These are phyloP conservation scores for Claviceps spartinae DNA, from an alignment of 2,329 filamentous ascomycete species.

Conservation along the genomic window DNA sequence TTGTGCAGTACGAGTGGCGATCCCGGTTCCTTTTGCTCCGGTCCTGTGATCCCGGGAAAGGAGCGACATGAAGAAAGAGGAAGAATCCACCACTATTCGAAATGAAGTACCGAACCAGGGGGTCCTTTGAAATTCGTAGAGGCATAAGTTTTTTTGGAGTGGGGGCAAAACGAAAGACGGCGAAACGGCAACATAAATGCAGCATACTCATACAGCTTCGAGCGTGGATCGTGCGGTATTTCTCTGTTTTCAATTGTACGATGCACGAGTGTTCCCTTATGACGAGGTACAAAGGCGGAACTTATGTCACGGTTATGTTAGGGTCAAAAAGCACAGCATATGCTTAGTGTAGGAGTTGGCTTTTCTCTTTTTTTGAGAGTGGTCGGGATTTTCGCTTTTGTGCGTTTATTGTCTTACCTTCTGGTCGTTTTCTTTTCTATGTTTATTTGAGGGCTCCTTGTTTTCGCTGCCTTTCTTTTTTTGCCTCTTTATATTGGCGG, in stretches of 20 bases:
- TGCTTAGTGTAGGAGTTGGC: slow-evolving; percentile 4
- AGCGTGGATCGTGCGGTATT: slow-evolving; percentile 17
- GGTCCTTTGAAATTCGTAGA: not conserved
- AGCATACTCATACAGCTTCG: not conserved
- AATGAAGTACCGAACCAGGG: not conserved
- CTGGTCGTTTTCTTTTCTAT: not conserved
- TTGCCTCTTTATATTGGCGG: not conserved
- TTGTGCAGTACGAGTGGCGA: not conserved
- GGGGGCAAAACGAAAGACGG: slow-evolving; percentile 12
- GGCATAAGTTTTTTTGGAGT: slow-evolving; percentile 12
- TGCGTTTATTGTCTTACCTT: not conserved
- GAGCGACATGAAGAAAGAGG: not conserved
- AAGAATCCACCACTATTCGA: not conserved
- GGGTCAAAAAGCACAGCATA: slow-evolving; percentile 5
- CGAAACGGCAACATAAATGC: not conserved
- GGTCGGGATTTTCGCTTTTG: not conserved
- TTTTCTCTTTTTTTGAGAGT: slow-evolving; percentile 1
- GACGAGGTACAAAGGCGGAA: slow-evolving; percentile 8
- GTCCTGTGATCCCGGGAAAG: not conserved
- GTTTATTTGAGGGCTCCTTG: not conserved
- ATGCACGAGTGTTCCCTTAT: slow-evolving; percentile 16
- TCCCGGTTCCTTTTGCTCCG: no score
- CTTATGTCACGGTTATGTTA: slow-evolving; percentile 8
- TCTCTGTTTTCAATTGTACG: slow-evolving; percentile 23
- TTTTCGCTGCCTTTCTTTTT: not conserved